Evolutionary conservation across 495 filamentous ascomycete genomes (phyloP).

Genomic region (Podospora didyma): DNA sequence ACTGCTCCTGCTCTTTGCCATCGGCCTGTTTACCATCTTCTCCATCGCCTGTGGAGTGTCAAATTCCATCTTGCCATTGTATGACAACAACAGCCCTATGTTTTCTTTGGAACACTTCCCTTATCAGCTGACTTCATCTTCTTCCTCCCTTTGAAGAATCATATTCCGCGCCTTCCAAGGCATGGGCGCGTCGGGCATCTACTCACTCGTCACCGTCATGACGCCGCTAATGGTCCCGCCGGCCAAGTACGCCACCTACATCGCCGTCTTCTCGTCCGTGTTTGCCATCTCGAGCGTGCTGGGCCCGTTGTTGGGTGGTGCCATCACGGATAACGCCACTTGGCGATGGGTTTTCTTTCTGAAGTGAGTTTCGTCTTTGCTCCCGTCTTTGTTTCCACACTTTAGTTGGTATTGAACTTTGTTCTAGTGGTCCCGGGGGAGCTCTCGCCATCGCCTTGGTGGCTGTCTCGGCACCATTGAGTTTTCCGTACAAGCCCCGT

Average conservation of each 20-base stretch:
- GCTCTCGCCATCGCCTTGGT: slow-evolving; percentile 21
- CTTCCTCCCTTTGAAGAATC: slow-evolving; percentile 33
- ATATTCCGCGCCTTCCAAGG: slow-evolving; percentile 53
- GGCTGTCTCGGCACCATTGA: slow-evolving; percentile 27
- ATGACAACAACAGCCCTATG: slow-evolving; percentile 11
- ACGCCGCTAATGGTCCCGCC: slow-evolving; percentile 44
- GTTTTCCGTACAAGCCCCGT: neutral
- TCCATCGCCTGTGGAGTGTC: slow-evolving; percentile 49
- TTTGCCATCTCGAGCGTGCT: slow-evolving; percentile 41
- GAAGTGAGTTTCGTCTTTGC: slow-evolving; percentile 22
- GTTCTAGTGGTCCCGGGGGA: slow-evolving; percentile 28
- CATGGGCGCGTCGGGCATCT: slow-evolving; percentile 51
- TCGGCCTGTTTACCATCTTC: slow-evolving; percentile 47
- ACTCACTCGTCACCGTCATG: slow-evolving; percentile 46
- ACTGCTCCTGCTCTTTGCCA: slow-evolving; percentile 33
- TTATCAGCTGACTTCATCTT: no score
- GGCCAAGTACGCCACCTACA: slow-evolving; percentile 40
- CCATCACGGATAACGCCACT: slow-evolving; percentile 26
- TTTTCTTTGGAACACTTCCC: no score
- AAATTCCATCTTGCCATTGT: slow-evolving; percentile 46
- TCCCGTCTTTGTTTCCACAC: neutral
- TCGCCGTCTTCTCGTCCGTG: slow-evolving; percentile 43
- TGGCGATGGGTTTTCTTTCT: slow-evolving; percentile 42
- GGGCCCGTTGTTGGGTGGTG: slow-evolving; percentile 44
- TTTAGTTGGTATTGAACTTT: no score